Percentiles rank a stretch among this genome's conserved stretches.
Conservation (phyloP, 2,329 filamentous ascomycete genomes). For the Blastomyces gilchristii region DNA sequence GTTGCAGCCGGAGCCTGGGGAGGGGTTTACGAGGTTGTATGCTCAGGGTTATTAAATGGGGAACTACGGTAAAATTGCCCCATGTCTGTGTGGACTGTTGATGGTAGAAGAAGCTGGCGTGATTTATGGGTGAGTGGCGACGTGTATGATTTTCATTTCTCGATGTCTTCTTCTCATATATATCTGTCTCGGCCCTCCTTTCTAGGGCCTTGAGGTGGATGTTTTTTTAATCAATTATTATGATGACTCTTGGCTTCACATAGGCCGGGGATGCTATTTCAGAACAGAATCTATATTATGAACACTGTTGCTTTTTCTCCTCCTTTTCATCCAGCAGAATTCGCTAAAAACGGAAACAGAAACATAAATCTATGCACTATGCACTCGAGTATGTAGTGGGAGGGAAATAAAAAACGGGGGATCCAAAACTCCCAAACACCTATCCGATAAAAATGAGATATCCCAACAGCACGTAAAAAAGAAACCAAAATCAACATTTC, state of each 20-base stretch:
- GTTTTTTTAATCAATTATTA: too few relatives aligned
- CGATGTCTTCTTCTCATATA: neutral
- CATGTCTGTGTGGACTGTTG: constrained; percentile 6
- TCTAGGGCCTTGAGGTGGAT: neutral
- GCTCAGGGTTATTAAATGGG: constrained; percentile 8
- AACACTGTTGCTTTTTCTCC: neutral
- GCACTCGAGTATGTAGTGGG: neutral
- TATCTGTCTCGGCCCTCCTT: neutral
- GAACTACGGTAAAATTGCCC: constrained; percentile 2
- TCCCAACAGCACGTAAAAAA: neutral
- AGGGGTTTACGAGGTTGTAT: constrained; percentile 65
- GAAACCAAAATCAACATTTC: too few relatives aligned
- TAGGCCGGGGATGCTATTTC: neutral
- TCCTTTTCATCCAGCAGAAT: neutral
- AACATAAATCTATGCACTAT: neutral
- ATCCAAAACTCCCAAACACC: neutral
- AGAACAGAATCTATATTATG: neutral
- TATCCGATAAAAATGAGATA: neutral
- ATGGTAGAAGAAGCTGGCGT: neutral
- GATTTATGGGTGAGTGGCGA: neutral
- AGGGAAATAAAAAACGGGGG: neutral
- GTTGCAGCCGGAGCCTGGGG: constrained; percentile 70
- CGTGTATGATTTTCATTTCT: neutral
- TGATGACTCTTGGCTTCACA: constrained; percentile 10
- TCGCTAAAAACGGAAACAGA: neutral